A percentile compares a stretch with the other conserved stretches of the same genome.
These are phyloP conservation scores for Phoenix dactylifera DNA, from an alignment of 176 grass and related monocot genomes.

Conservation along the genomic window DNA sequence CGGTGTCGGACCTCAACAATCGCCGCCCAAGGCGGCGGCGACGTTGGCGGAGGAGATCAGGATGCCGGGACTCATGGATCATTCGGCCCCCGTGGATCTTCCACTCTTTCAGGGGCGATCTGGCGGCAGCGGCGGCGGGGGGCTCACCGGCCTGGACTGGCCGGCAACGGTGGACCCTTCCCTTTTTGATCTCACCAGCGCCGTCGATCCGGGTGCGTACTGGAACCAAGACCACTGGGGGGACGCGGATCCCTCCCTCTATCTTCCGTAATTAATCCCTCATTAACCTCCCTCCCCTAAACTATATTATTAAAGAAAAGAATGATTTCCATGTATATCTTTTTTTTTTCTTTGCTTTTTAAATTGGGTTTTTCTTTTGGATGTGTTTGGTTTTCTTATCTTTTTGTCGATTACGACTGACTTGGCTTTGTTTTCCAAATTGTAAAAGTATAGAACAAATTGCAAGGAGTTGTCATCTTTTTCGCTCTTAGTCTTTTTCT, in stretches of 20 bases:
- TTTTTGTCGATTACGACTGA: too few species aligned
- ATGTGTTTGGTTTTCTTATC: too few species aligned
- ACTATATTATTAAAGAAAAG: too few species aligned
- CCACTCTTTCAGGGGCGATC: background rate
- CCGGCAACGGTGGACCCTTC: slow-evolving; percentile 7
- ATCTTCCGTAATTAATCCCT: slow-evolving; percentile 20
- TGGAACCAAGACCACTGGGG: slow-evolving; percentile 31
- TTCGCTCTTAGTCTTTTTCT: too few species aligned
- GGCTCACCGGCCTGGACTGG: slow-evolving; percentile 16
- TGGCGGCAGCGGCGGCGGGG: background rate
- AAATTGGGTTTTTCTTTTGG: too few species aligned
- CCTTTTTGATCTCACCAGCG: slow-evolving; percentile 24
- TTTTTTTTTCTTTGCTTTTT: too few species aligned
- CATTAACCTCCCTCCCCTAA: background rate
- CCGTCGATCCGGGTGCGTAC: slow-evolving; percentile 11
- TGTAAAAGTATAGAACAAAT: too few species aligned
- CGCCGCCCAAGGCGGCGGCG: background rate
- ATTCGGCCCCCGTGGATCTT: background rate
- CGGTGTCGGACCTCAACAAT: background rate
- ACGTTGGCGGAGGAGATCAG: background rate
- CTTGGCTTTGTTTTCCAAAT: too few species aligned
- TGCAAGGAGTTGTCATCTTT: too few species aligned
- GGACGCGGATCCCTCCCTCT: slow-evolving; percentile 28
- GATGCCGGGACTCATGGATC: background rate
- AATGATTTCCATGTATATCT: too few species aligned